These are phyloP conservation scores for Monosporascus sp. DNA, from an alignment of 2,329 filamentous ascomycete genomes.

Conservation along the genomic window DNA sequence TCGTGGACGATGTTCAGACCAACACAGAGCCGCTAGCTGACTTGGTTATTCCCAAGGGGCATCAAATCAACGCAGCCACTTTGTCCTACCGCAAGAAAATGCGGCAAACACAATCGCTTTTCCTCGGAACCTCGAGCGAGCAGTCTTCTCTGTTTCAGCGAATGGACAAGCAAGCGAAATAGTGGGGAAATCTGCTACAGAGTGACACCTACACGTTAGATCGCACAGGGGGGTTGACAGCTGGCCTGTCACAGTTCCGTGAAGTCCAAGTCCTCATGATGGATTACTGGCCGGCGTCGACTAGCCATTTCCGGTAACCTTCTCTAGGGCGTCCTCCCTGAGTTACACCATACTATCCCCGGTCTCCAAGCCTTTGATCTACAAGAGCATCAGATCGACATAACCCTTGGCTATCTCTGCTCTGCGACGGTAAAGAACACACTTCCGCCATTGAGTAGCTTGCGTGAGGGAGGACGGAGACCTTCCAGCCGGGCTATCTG, in stretches of 20 bases:
- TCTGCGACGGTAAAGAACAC: constrained; percentile 50
- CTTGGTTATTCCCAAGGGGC: constrained; percentile 54
- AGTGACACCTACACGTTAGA: constrained; percentile 54
- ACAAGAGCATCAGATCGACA: constrained; percentile 62
- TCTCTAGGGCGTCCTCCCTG: constrained; percentile 64
- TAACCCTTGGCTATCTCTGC: constrained; percentile 56
- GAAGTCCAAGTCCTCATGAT: constrained; percentile 60
- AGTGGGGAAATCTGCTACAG: constrained; percentile 70
- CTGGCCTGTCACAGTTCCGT: constrained; percentile 64
- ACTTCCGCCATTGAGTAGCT: constrained; percentile 53
- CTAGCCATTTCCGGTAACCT: constrained; percentile 65
- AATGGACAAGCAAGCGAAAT: constrained; percentile 71
- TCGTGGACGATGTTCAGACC: constrained; percentile 33
- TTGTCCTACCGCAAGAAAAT: constrained; percentile 56
- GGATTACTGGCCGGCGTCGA: constrained; percentile 54
- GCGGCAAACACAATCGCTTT: constrained; percentile 53
- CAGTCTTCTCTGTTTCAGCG: constrained; percentile 66
- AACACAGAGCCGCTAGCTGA: constrained; percentile 47
- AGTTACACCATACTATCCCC: constrained; percentile 62
- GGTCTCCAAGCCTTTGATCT: constrained; percentile 63
- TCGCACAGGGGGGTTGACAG: constrained; percentile 46
- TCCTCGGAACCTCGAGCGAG: constrained; percentile 59
- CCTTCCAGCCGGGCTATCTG: constrained; percentile 39
- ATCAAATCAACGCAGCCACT: constrained; percentile 53
- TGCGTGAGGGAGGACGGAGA: constrained; percentile 50